Evolutionary conservation across 805 yeast species (phyloP), one percentile per base, ranked within the genome.

Genomic region (Suhomyces sp.): DNA sequence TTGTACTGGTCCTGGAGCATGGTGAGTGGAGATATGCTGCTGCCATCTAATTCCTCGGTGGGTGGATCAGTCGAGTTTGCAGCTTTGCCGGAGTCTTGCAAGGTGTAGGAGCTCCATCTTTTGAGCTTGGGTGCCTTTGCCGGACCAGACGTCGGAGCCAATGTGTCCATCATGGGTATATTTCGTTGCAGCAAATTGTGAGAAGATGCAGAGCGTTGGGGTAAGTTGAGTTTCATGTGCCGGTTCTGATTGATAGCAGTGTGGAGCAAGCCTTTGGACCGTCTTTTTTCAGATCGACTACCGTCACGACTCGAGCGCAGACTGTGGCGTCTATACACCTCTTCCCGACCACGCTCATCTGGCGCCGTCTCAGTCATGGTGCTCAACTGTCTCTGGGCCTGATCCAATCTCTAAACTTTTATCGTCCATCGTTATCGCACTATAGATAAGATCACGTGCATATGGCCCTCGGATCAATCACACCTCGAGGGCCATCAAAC

Each of bases 1-100:
- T 67, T 56, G 48, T 66, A 67, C 43, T 62, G 59, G 43, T 68
- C 71, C 41, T 59, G 52, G 17, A 67, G 51, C 9, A 66, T 65
- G 0, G 70, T 64, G 43, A 67, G 57, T 1, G 72, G 71, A 2
- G 70, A 66, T 2, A 64, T 43, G 43, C 66, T 62, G 41, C 44
- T 37, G 7, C 19, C 37, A 33, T 39, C 12, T 29, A 13, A 21
- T 5, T 20, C 17, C 29, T 22, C 29, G 21, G 15, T 20, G 44
- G 44, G 25, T 9, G 15, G 17, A 12, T 21, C 25, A 15, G 22
- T 39, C 7, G 44, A 12, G 12, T 13, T 41, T 22, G 44, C 17
- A 10, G 24, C 47, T 12, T 9, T 6, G 27, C 19, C 8, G 24
- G 24, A n/a, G 39, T 22, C 21, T 3, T 7, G 40, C 3, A 29